phyloP scores from a whole-genome alignment of 257 asterid genomes.

The Apocynum venetum region DNA sequence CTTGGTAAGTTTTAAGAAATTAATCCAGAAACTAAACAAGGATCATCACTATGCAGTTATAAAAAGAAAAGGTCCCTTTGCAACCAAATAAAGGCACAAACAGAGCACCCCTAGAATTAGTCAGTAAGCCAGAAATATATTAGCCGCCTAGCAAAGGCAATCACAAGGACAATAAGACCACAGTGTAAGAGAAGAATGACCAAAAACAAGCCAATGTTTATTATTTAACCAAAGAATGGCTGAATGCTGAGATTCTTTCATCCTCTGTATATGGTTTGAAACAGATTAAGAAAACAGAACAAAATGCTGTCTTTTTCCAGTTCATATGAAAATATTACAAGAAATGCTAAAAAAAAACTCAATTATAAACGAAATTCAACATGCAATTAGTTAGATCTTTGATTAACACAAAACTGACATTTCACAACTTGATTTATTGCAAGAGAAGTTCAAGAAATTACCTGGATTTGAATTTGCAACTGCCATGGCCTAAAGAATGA shows the following conservation, averaged over 20 bases:
- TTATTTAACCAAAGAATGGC: not conserved
- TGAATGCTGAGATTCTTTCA: not conserved
- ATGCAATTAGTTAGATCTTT: not conserved
- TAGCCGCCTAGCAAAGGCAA: not conserved
- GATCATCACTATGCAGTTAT: not conserved
- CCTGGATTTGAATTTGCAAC: constrained; percentile 82
- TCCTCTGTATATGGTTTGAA: not conserved
- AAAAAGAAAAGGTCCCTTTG: no score
- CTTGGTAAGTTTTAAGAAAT: not conserved
- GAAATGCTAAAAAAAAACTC: not conserved
- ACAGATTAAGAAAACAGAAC: not conserved
- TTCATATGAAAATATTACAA: not conserved
- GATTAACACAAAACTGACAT: not conserved
- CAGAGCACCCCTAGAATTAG: not conserved
- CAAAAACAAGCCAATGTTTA: not conserved
- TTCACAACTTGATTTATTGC: not conserved
- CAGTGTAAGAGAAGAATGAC: not conserved
- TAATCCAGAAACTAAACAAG: not conserved
- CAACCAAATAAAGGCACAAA: not conserved
- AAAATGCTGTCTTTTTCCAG: not conserved
- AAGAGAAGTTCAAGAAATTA: constrained; percentile 24
- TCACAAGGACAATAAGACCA: not conserved
- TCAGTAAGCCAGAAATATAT: not conserved
- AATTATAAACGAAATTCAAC: not conserved
- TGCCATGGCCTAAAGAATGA: constrained; percentile 43